Evolutionary conservation across 2,329 filamentous ascomycete species (phyloP).

Genomic region (Pyrenophora tritici-repentis): DNA sequence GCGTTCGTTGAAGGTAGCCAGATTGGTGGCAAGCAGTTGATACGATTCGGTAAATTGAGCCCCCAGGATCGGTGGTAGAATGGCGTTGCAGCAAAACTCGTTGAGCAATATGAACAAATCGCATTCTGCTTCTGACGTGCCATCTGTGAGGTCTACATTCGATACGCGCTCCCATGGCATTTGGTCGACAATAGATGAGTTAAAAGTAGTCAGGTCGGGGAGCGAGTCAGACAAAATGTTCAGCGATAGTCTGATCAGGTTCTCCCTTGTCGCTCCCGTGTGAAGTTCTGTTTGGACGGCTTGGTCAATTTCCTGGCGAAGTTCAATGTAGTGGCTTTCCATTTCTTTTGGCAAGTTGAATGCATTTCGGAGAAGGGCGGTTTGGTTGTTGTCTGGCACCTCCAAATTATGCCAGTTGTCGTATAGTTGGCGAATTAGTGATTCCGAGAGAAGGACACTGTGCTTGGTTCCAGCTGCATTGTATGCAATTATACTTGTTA

Average conservation of each 20-base stretch:
- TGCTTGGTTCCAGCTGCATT: constrained; percentile 57
- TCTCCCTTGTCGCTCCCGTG: constrained; percentile 53
- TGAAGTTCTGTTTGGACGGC: constrained; percentile 53
- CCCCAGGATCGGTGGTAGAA: constrained; percentile 56
- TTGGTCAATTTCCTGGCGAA: constrained; percentile 37
- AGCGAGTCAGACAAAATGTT: constrained; percentile 49
- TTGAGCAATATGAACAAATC: constrained; percentile 55
- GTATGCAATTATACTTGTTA: constrained; percentile 54
- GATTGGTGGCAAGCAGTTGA: constrained; percentile 53
- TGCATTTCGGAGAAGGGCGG: constrained; percentile 34
- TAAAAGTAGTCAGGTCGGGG: constrained; percentile 64
- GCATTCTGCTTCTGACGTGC: constrained; percentile 55
- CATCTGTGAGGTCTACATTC: constrained; percentile 51
- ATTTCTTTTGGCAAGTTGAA: constrained; percentile 33
- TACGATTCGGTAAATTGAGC: constrained; percentile 57
- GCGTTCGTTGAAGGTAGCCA: constrained; percentile 60
- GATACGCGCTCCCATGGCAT: constrained; percentile 64
- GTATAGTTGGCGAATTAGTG: constrained; percentile 47
- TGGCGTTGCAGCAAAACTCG: constrained; percentile 61
- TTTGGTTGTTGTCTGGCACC: constrained; percentile 25
- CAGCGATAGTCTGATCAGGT: constrained; percentile 39
- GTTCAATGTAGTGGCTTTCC: constrained; percentile 26
- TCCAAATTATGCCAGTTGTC: constrained; percentile 24
- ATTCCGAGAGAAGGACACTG: constrained; percentile 56
- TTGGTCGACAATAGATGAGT: constrained; percentile 64